Evolutionary conservation across 2,329 filamentous ascomycete species (phyloP), one percentile per base, ranked within the genome.

Genomic region (Penicillium sp.): DNA sequence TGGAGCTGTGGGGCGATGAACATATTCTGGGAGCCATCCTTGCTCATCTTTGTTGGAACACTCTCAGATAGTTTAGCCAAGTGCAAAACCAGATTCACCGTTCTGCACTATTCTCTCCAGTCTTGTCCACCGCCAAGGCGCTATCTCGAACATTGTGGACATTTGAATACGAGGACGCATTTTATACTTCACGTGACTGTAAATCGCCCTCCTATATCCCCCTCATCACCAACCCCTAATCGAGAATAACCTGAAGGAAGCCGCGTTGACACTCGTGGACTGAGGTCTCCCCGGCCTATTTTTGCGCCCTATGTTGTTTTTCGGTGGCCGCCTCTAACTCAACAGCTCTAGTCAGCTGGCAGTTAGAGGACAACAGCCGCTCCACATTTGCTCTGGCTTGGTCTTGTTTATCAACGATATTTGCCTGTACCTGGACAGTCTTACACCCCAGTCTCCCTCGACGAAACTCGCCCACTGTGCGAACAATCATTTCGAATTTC

Each of bases 1-100:
- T 69, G 80, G 73, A 0, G 78, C 76, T 46, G 75, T 81, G 27
- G 64, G 68, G 3, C 31, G 46, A 43, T 64, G 2, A 56, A 21
- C 7, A 31, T 41, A 29, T 35, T 40, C 33, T 23, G 23, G 15
- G 3, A 47, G 50, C 33, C 6, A 27, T 38, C 6, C 3, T 33
- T 51, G 7, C n/a, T 29, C 25, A 41, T 23, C 19, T 8, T 23
- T 41, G 12, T 23, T 15, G 12, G 6, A 41, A 41, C 40, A 6
- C 19, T 15, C 19, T 10, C 35, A 15, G 0, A 15, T 41, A 15
- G 12, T 23, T 8, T 3, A 15, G 6, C 10, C 3, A 23, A 15
- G 40, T 23, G 12, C 19, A 15, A 41, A 41, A 23, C 3, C 6
- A 41, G 6, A 19, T 41, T 21, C 40, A 6, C 19, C 6, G 3